Evolutionary conservation across 495 filamentous ascomycete species (phyloP), one percentile per base, ranked within the genome.

Genomic region (Annulohypoxylon moriforme): DNA sequence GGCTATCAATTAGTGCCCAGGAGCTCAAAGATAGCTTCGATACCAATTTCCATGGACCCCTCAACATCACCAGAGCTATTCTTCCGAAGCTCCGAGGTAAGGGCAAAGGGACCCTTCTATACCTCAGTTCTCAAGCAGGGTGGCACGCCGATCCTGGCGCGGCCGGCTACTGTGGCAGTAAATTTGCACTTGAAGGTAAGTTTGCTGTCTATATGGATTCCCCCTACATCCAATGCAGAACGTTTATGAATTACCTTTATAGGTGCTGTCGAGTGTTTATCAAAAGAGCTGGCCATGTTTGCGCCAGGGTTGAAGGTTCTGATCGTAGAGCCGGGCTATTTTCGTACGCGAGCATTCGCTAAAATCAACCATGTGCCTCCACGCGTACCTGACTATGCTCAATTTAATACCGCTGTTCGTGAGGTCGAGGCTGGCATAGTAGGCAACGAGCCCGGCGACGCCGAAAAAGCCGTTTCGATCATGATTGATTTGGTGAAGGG

Each of bases 111-210:
- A 80, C 84, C 6, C 77, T 89, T 14, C 67, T 84, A 13, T 83
- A 89, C 47, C 71, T 89, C 9, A 83, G 82, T 2, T 85, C 81
- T 6, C 82, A 88, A 29, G 84, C 83, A 2, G 88, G 85, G 1
- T 77, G 78, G 65, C 42, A 82, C 11, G 83, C 79, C 9, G 80
- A 82, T 24, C 79, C 84, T 0, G 79, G 78, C 5, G 79, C 71
- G 24, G 64, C 72, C 2, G 74, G 69, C 22, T 98, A 97, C 75
- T 97, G 95, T 78, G 94, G 94, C 0, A 94, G 92, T 0, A 98
- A 98, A 77, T 97, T 96, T 77, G 95, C 95, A 0, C 90, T 96
- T 4, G 95, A 98, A 76, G 95, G 95, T 73, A 73, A 24, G 29
- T 4, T 29, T 25, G 10, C 11, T 22, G 29, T 29, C 6, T 20